Percentiles rank a stretch among this genome's conserved stretches.
Conservation (phyloP, 192 early-diverging fungal species). For the Coemansia sp. region DNA sequence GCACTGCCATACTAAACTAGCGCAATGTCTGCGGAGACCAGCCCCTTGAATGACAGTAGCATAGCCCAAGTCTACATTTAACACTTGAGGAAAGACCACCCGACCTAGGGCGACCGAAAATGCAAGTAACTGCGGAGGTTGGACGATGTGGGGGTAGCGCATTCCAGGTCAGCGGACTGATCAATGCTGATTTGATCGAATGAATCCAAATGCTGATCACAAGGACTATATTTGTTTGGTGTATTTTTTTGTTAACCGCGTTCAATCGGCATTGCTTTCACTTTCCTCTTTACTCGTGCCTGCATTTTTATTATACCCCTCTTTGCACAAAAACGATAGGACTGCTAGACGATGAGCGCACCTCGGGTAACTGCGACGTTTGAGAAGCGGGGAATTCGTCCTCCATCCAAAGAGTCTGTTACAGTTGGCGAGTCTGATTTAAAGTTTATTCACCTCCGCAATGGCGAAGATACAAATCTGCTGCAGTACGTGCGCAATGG, state of each 20-base stretch:
- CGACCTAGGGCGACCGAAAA: slow-evolving; percentile 9
- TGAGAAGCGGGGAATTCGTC: slow-evolving; percentile 45
- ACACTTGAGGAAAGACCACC: neutral
- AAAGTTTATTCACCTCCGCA: slow-evolving; percentile 43
- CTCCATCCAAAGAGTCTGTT: slow-evolving; percentile 40
- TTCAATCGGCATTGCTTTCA: neutral
- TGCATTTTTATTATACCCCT: slow-evolving; percentile 9
- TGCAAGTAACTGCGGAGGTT: slow-evolving; percentile 12
- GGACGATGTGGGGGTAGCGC: neutral
- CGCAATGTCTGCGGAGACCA: slow-evolving; percentile 2
- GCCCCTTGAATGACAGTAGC: slow-evolving; percentile 11
- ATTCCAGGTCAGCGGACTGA: neutral
- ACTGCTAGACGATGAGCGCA: slow-evolving; percentile 23
- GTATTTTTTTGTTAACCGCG: neutral
- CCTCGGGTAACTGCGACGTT: slow-evolving; percentile 31
- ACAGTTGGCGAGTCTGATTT: slow-evolving; percentile 56
- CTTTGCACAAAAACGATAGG: neutral
- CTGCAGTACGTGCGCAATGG: slow-evolving; percentile 52
- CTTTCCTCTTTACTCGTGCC: neutral
- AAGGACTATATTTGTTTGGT: neutral
- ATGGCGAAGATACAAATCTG: slow-evolving; percentile 36
- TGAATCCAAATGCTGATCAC: neutral
- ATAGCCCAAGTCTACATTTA: neutral
- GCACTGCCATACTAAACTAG: neutral
- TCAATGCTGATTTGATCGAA: neutral